phyloP scores from a whole-genome alignment of 2,329 filamentous ascomycete species.

The Hypoxylon sp. region DNA sequence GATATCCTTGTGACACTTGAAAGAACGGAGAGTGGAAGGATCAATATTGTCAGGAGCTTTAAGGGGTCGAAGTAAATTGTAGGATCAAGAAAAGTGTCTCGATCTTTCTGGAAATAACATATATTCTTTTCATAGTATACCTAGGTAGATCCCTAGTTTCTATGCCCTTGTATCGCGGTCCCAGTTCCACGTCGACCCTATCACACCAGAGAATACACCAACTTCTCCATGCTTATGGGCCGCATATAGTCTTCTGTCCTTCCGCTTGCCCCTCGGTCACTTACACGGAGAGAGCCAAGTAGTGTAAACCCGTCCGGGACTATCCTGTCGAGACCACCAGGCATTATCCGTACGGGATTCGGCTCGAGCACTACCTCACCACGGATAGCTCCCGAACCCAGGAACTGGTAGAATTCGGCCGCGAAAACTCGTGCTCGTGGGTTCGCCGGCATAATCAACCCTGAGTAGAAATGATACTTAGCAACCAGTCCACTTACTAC shows the following conservation, averaged over 20 bases:
- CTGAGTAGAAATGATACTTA: background rate
- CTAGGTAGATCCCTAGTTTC: no score
- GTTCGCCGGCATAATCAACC: background rate
- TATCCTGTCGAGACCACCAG: conserved; percentile 21
- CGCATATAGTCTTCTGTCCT: conserved; percentile 25
- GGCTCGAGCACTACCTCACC: conserved; percentile 17
- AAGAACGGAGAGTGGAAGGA: conserved; percentile 1
- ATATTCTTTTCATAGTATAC: no score
- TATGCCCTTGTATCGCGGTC: background rate
- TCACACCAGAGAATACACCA: conserved; percentile 14
- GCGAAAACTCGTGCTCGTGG: conserved; percentile 9
- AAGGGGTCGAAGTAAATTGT: background rate
- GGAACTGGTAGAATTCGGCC: conserved; percentile 10
- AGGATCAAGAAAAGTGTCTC: background rate
- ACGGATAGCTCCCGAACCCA: background rate
- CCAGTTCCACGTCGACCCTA: background rate
- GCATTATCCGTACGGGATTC: conserved; percentile 24
- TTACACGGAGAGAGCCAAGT: conserved; percentile 13
- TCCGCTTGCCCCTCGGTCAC: background rate
- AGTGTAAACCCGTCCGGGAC: conserved; percentile 23
- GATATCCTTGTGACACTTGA: background rate
- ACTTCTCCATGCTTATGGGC: conserved; percentile 23
- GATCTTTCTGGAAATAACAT: background rate
- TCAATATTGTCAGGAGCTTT: background rate
- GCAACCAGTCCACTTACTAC: background rate